Percentiles rank a stretch among this genome's conserved stretches.
phyloP scores from a whole-genome alignment of 2,329 filamentous ascomycete species.

The Lachnellula suecica region DNA sequence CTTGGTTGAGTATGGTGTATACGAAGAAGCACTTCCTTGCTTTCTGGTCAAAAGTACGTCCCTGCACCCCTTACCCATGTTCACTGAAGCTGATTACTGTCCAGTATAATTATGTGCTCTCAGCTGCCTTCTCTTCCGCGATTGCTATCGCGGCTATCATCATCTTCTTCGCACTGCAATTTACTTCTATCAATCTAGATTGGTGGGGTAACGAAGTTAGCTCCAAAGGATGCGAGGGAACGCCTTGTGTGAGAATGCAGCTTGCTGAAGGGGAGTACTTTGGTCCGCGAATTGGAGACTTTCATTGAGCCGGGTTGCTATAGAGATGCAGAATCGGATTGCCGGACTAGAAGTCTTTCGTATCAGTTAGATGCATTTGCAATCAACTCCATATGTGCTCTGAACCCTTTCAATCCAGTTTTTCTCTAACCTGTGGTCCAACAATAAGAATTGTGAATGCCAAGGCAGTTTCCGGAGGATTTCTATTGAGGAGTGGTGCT shows the following conservation, averaged over 20 bases:
- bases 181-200: slow-evolving; percentile 39
- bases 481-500: too few relatives aligned
- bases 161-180: slow-evolving; percentile 53
- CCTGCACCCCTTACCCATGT: not conserved
- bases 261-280: slow-evolving; percentile 34
- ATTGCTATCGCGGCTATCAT: slow-evolving; percentile 51
- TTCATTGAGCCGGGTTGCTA: not conserved
- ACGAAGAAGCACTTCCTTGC: slow-evolving; percentile 43
- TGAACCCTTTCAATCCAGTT: too few relatives aligned
- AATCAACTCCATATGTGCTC: too few relatives aligned
- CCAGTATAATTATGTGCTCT: slow-evolving; percentile 53
- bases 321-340: too few relatives aligned
- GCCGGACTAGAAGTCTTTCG: too few relatives aligned
- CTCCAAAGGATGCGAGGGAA: slow-evolving; percentile 42
- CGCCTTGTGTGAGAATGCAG: slow-evolving; percentile 38
- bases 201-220: slow-evolving; percentile 34
- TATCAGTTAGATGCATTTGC: too few relatives aligned
- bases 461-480: too few relatives aligned
- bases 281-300: slow-evolving; percentile 34
- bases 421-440: too few relatives aligned
- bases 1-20: slow-evolving; percentile 48
- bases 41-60: slow-evolving; percentile 49
- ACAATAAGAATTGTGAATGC: too few relatives aligned
- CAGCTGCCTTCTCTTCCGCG: slow-evolving; percentile 49
- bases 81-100: not conserved